phyloP scores from a whole-genome alignment of 495 filamentous ascomycete species.

The Pyrenopolyporus hunteri region DNA sequence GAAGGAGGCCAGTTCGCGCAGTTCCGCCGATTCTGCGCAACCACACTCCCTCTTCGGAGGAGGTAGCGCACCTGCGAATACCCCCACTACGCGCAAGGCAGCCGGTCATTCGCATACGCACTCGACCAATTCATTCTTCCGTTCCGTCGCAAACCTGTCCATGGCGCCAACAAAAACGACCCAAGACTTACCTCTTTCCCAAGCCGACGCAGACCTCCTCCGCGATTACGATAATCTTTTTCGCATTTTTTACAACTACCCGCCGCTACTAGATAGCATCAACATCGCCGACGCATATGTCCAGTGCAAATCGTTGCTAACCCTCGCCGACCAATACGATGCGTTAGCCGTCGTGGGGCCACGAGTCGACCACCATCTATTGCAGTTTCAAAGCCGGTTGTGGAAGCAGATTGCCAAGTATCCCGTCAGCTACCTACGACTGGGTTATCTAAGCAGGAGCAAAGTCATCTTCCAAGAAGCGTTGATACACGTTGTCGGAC shows the following conservation, averaged over 20 bases:
- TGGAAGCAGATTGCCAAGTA: slow-evolving; percentile 97
- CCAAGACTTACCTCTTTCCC: slow-evolving; percentile 51
- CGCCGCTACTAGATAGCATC: slow-evolving; percentile 76
- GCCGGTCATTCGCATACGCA: slow-evolving; percentile 60
- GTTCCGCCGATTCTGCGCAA: slow-evolving; percentile 22
- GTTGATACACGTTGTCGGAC: slow-evolving; percentile 87
- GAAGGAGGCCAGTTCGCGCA: slow-evolving; percentile 54
- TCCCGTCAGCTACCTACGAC: slow-evolving; percentile 85
- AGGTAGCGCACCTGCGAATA: slow-evolving; percentile 37
- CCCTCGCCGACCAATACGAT: slow-evolving; percentile 89
- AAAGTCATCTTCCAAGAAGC: slow-evolving; percentile 90
- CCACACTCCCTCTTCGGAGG: slow-evolving; percentile 53
- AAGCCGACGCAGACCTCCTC: slow-evolving; percentile 69
- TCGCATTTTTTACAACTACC: slow-evolving; percentile 90
- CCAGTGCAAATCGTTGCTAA: slow-evolving; percentile 86
- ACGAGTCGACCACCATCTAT: slow-evolving; percentile 88
- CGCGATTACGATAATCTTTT: slow-evolving; percentile 94
- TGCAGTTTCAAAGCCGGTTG: slow-evolving; percentile 85
- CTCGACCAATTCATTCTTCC: slow-evolving; percentile 75
- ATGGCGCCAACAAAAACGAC: slow-evolving; percentile 48
- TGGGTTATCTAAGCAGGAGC: slow-evolving; percentile 82
- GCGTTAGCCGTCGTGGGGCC: slow-evolving; percentile 85
- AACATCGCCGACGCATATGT: slow-evolving; percentile 91
- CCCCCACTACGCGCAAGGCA: slow-evolving; percentile 34
- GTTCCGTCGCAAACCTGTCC: slow-evolving; percentile 81